Base-by-base conservation (phyloP, 163 green algal genomes). In the Picocystis sp. region DNA sequence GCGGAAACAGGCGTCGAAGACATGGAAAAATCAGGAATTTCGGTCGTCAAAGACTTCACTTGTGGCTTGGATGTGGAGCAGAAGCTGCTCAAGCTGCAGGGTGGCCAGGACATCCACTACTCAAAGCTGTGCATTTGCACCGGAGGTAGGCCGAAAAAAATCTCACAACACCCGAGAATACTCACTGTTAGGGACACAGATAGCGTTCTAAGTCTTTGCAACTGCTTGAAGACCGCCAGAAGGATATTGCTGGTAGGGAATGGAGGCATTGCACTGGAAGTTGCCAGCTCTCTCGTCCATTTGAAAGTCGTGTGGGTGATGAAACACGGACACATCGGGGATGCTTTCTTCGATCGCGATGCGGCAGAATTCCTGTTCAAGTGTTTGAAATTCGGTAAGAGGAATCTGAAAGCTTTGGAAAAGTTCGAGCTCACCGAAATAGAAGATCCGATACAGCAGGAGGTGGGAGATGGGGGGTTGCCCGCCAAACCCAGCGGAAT, bases 281-380 rank as follows among this genome's bases (percentile, higher is more conserved):
- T 87, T 1, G 70, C 57, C 35, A 50, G 70, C 14, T 59, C 61
- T 43, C 52, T 79, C n/a, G 38, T 41, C 29, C 57, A 56, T 0
- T 17, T 78, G 34, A 73, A 92, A 43, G 61, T 54, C 47, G 66
- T 82, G 1, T 93, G 83, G 83, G 70, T 73, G 19, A 45, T 86
- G 25, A 77, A 76, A 56, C 81, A 94, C 35, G 66, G 21, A 0
- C 75, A 89, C 61, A 79, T 94, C 17, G 83, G 81, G 1, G 84
- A 93, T 49, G 79, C 84, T 1, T 89, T 92, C 57, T 91, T 94
- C 47, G 83, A 93, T 48, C n/a, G 66, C 5, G 83, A 93, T 54
- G 81, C 76, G 11, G 79, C 75, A 1, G 43, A 66, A 2, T 90
- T 89, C 55, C 57, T 92, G 46, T 57, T 81, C 51, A 56, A 65